Evolutionary conservation across 2,329 filamentous ascomycete species (phyloP), one percentile per base, ranked within the genome.

Genomic region (Clarireedia homoeocarpa): DNA sequence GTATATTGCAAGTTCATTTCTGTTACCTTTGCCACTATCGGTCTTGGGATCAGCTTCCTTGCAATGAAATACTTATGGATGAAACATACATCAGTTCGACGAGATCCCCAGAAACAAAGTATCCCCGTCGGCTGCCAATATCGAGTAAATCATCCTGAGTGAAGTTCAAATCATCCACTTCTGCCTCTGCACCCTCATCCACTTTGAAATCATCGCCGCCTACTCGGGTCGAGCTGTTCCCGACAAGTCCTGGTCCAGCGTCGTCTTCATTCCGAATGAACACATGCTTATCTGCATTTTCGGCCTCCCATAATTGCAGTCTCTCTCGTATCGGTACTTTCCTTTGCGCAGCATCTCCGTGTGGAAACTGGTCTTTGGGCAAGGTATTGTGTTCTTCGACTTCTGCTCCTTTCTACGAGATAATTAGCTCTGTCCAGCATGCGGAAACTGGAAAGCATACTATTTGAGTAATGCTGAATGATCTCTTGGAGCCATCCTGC

Each of bases 111-210:
- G 65, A 63, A 26, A 68, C 49, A 12, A 71, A 58, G 48, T 69
- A 71, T 40, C 56, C 60, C 14, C 67, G 63, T 36, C 54, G 59
- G 23, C 56, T 53, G 6, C 68, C 66, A 60, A 69, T 56, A 61
- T 80, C 76, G 10, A 78, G 74, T n/a, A 80, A 68, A 59, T 80
- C 77, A 39, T 75, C 75, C 42, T 69, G 69, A 27, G 70, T 67
- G 49, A 77, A 62, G 47, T 72, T 71, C 6, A 70, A 63, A 20
- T 66, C 61, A 34, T 62, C 49, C 34, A 54, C 58, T n/a, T 61
- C 54, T 39, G 46, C 30, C 17, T 61, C 60, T 14, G 60, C 56
- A 24, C 62, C 58, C 52, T 67, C 52, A 60, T 53, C 45, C 36
- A 44, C 23, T 38, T 34, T 44, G 26, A 56, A 48, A 6, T 57